These are phyloP conservation scores for Hanseniaspora nectarophila DNA, from an alignment of 805 yeast species.

Conservation along the genomic window DNA sequence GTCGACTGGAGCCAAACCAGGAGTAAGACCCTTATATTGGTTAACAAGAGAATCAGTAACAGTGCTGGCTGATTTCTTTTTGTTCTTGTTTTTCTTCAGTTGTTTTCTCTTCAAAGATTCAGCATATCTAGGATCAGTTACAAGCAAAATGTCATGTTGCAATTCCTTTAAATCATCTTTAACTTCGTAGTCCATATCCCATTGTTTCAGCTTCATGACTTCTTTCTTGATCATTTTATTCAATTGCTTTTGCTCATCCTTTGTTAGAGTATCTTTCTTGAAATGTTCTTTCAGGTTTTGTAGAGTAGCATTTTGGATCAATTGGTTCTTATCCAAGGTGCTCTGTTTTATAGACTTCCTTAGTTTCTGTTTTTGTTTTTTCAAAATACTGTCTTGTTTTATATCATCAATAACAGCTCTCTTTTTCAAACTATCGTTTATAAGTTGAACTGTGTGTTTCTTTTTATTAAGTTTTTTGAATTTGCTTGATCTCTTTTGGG, in stretches of 20 bases:
- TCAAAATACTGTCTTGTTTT: conserved; percentile 28
- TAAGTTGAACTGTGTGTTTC: conserved; percentile 31
- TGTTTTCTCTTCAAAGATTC: conserved; percentile 28
- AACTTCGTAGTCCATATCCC: conserved; percentile 32
- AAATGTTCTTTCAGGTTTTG: conserved; percentile 29
- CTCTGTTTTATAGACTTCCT: conserved; percentile 24
- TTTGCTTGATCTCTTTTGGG: conserved; percentile 13
- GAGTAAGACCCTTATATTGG: conserved; percentile 48
- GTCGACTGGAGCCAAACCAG: conserved; percentile 77
- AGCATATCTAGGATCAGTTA: conserved; percentile 29
- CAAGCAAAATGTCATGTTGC: conserved; percentile 34
- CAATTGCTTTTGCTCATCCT: conserved; percentile 28
- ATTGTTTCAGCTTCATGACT: conserved; percentile 30
- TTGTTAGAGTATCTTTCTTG: conserved; percentile 25
- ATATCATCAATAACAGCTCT: conserved; percentile 27
- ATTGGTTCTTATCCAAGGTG: conserved; percentile 18
- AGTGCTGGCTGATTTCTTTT: conserved; percentile 23
- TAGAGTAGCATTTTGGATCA: conserved; percentile 28
- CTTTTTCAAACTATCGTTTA: conserved; percentile 30
- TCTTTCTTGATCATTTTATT: conserved; percentile 31
- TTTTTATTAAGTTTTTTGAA: conserved; percentile 5
- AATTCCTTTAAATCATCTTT: conserved; percentile 33
- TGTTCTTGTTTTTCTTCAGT: conserved; percentile 15
- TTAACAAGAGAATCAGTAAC: conserved; percentile 29
- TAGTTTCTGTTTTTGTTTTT: conserved; percentile 26